A percentile compares a stretch with the other conserved stretches of the same genome.
These are phyloP conservation scores for Penicillium sp. DNA, from an alignment of 2,329 filamentous ascomycete genomes.

Conservation along the genomic window DNA sequence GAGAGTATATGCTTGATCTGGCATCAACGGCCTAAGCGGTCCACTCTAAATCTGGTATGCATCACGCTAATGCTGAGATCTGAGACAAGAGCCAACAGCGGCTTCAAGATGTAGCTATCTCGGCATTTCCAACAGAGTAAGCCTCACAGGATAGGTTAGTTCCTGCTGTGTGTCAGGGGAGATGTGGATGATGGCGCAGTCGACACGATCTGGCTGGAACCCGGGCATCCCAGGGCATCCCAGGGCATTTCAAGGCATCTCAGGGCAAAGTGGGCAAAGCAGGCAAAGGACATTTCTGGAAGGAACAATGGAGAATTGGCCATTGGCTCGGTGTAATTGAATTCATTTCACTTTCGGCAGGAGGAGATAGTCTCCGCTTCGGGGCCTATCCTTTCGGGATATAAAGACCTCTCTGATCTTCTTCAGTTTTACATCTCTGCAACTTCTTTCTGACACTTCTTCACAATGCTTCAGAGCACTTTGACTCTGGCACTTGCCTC, in stretches of 20 bases:
- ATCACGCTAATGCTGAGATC: neutral
- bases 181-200: neutral
- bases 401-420: neutral
- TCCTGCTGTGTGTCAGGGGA: neutral
- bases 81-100: neutral
- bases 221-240: neutral
- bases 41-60: neutral
- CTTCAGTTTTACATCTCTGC: neutral
- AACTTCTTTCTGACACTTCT: neutral
- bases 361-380: neutral
- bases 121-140: neutral
- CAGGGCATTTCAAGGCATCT: too few species aligned
- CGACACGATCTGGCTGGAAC: neutral
- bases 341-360: neutral
- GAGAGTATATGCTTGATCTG: neutral
- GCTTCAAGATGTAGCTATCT: neutral
- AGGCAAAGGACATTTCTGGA: neutral
- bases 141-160: neutral
- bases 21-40: neutral
- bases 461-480: neutral
- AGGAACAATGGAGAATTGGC: neutral
- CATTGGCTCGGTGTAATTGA: neutral
- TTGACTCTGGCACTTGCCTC: neutral
- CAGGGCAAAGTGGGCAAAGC: neutral
- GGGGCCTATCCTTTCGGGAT: neutral